Evolutionary conservation across 192 early-diverging fungal genomes (phyloP), one percentile per base, ranked within the genome.

Genomic region (Kickxella alabastrina): DNA sequence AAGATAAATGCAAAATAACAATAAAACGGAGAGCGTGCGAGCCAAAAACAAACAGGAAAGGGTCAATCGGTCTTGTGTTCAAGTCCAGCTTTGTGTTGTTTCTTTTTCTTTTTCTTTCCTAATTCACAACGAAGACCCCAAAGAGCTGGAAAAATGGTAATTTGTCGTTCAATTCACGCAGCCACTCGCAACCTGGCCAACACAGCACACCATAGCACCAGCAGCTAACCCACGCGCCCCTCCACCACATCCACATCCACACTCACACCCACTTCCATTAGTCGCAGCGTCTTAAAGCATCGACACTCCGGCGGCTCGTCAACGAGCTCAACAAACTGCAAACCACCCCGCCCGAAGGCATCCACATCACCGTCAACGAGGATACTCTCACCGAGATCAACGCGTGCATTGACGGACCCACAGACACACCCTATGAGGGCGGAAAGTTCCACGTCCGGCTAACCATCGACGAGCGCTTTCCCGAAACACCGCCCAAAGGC

Each of bases 351-450:
- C 87, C 84, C n/a, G 92, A 97, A 50, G 93, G 89, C 35, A 92
- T 97, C 57, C 59, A 68, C 28, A 62, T 92, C n/a, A 74, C 84
- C 6, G 50, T 82, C 6, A 86, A 88, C 57, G 82, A 90, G 13
- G 82, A 85, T 24, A 57, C 83, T 32, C 27, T 97, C 10, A 73
- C 81, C 7, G 92, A 97, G 57, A 85, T 97, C 49, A 82, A 87
- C 47, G 93, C 92, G 4, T 85, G 84, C 78, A 85, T 97, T 21
- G 70, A 79, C 17, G 93, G 92, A 1, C 92, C 90, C 40, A 82
- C 83, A 80, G 86, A 84, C 6, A 95, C 92, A 12, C 94, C 94
- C 6, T 97, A 91, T 66, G 79, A 85, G 43, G 79, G 77, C 5
- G 94, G 94, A 23, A 71, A 55, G 29, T 95, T 97, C 57, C 71